Evolutionary conservation across 108 stramenopile genomes (phyloP), one percentile per base, ranked within the genome.

Genomic region (Nannochloropsis oceanica): DNA sequence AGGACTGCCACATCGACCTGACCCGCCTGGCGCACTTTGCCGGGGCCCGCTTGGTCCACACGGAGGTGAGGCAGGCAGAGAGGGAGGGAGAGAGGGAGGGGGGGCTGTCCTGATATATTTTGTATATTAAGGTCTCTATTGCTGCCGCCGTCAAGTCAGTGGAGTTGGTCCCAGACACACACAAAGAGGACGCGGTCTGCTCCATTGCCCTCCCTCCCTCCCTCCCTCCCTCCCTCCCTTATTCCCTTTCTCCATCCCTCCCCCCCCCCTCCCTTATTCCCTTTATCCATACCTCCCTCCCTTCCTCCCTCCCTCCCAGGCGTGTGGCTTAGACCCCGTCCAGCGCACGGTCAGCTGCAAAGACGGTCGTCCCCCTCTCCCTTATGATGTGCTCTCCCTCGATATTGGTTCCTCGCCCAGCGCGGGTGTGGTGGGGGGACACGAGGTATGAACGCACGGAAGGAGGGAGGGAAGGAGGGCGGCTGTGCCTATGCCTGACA

Each of bases 1-100:
- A 94, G 50, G 88, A 95, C 79, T 93, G 92, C 81, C 94, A 95
- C 91, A 88, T 95, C 82, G 93, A 95, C 91, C 85, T 95, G 24
- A 20, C 27, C 50, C 81, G 86, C 50, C 79, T 94, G 25, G 93
- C 93, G 44, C 25, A 81, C 20, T 92, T 93, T 84, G 86, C 87
- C 43, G 84, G 84, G 18, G 87, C 87, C 0, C 27, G 89, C 13
- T 86, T 95, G 27, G 87, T 73, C 59, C 59, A 73, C 59, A 73
- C 22, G 22, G 59, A 22, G 84, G 34, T 83, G 9, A 7, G 59
- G 59, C 18, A n/a, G 9, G 59, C 18, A 18, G 59, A 9, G 59
- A 34, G 5, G 34, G 34, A 73, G 22, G n/a, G 59, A n/a, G 9
- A 9, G 59, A 3, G 59, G 59, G 0, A 73, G 59, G 59, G 59